A percentile compares a stretch with the other conserved stretches of the same genome.
phyloP scores from a whole-genome alignment of 2,329 filamentous ascomycete genomes.

The Colletotrichum sp. region DNA sequence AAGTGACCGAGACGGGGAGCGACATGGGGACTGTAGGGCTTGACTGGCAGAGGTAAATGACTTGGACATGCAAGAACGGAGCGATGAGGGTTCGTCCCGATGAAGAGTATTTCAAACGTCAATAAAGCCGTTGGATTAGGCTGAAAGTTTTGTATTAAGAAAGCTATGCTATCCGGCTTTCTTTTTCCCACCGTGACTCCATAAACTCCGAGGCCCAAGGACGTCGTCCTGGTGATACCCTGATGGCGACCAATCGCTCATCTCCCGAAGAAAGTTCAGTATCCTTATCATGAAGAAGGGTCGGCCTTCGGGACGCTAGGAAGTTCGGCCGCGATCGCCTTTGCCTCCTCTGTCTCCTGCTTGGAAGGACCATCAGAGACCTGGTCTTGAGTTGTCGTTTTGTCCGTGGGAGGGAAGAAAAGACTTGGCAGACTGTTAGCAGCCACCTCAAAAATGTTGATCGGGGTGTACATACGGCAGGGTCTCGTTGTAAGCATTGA shows the following conservation, averaged over 20 bases:
- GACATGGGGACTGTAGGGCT: no score
- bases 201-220: neutral
- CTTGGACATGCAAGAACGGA: no score
- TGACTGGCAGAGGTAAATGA: no score
- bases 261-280: neutral
- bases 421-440: neutral
- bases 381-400: slow-evolving; percentile 13
- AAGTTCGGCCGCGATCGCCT: slow-evolving; percentile 30
- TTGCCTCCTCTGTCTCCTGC: slow-evolving; percentile 24
- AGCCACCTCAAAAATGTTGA: neutral
- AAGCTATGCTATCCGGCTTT: neutral
- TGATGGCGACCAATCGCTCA: neutral
- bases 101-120: no score
- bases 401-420: slow-evolving; percentile 21
- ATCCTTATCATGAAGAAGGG: slow-evolving; percentile 16
- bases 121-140: neutral
- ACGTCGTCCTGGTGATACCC: neutral
- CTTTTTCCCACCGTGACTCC: neutral
- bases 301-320: slow-evolving; percentile 40
- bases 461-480: slow-evolving; percentile 68
- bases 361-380: slow-evolving; percentile 25
- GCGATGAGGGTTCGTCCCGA: neutral
- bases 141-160: neutral
- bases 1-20: no score
- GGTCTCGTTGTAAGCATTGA: slow-evolving; percentile 69